phyloP scores from a whole-genome alignment of 73 alveolate species.

The Loxodes magnus region DNA sequence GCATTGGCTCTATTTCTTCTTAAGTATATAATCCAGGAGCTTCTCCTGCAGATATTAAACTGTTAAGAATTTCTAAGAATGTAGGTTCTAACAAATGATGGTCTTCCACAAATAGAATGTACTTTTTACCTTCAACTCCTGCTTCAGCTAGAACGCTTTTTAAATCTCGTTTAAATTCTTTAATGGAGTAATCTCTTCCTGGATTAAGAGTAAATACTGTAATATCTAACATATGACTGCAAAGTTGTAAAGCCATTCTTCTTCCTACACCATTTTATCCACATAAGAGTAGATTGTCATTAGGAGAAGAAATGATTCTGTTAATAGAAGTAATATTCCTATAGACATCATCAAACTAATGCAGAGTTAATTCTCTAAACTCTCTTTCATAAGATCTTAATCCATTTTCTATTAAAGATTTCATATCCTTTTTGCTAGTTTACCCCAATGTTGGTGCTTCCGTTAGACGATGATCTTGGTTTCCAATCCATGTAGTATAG shows the following conservation, averaged over 20 bases:
- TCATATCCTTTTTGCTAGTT: conserved; percentile 32
- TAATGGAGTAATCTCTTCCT: conserved; percentile 28
- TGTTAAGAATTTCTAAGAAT: conserved; percentile 76
- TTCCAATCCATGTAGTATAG: conserved; percentile 7
- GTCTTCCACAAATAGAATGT: conserved; percentile 85
- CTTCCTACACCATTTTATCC: conserved; percentile 99
- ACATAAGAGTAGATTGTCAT: conserved; percentile 80
- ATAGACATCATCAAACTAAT: conserved; percentile 68
- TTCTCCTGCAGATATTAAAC: conserved; percentile 96
- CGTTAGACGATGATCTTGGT: conserved; percentile 4
- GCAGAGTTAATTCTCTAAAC: conserved; percentile 72
- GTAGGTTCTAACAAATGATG: conserved; percentile 86
- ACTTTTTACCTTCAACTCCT: conserved; percentile 78
- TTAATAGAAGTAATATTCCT: conserved; percentile 55
- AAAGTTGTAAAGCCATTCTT: conserved; percentile 66
- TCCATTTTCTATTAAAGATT: conserved; percentile 40
- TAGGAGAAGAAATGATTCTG: conserved; percentile 50
- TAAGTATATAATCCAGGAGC: conserved; percentile 97
- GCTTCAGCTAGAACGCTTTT: conserved; percentile 79
- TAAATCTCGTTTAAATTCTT: conserved; percentile 92
- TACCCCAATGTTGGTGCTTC: conserved; percentile 10
- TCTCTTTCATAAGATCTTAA: conserved; percentile 81
- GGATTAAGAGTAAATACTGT: conserved; percentile 22
- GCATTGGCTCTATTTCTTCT: conserved; percentile 91
- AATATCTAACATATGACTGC: conserved; percentile 51